Evolutionary conservation across 352 stramenopile genomes (phyloP).

Genomic region (Phytophthora quininea): DNA sequence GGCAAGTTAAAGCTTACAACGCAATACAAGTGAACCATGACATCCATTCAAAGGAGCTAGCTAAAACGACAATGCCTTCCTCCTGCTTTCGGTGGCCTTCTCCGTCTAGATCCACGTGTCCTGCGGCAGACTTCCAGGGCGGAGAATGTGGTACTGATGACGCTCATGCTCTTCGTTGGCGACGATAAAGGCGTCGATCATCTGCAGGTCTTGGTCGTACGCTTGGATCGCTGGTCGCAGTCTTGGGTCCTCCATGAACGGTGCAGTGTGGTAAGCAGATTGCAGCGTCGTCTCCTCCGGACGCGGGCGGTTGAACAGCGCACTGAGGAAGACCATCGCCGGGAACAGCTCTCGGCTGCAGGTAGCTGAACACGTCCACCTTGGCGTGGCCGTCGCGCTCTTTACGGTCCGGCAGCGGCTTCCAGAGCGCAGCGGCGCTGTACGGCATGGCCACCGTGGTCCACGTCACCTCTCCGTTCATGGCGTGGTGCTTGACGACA

Average conservation of each 20-base stretch:
- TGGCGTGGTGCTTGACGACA: conserved; percentile 57
- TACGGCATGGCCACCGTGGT: conserved; percentile 47
- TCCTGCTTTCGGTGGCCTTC: not conserved
- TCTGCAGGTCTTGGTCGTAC: conserved; percentile 30
- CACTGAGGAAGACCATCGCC: conserved; percentile 29
- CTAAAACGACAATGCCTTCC: not conserved
- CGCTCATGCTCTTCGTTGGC: conserved; percentile 27
- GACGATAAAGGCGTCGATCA: conserved; percentile 38
- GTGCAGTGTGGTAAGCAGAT: conserved; percentile 28
- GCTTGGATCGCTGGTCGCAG: conserved; percentile 24
- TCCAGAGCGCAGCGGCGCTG: conserved; percentile 50
- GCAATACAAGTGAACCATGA: not conserved
- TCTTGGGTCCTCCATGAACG: conserved; percentile 33
- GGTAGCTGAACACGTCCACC: conserved; percentile 38
- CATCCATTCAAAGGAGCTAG: conserved; percentile 14
- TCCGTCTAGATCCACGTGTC: conserved; percentile 43
- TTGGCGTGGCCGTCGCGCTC: conserved; percentile 20
- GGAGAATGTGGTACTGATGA: conserved; percentile 41
- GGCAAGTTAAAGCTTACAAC: not conserved
- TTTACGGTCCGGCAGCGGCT: conserved; percentile 42
- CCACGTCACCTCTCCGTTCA: conserved; percentile 57
- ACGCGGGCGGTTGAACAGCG: conserved; percentile 42
- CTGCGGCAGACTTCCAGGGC: conserved; percentile 31
- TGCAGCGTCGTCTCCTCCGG: conserved; percentile 33
- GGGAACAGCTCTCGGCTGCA: conserved; percentile 33